Percentiles rank a stretch among this genome's conserved stretches.
These are phyloP conservation scores for Leccinum obscurum DNA, from an alignment of 768 basidiomycete species.

Conservation along the genomic window DNA sequence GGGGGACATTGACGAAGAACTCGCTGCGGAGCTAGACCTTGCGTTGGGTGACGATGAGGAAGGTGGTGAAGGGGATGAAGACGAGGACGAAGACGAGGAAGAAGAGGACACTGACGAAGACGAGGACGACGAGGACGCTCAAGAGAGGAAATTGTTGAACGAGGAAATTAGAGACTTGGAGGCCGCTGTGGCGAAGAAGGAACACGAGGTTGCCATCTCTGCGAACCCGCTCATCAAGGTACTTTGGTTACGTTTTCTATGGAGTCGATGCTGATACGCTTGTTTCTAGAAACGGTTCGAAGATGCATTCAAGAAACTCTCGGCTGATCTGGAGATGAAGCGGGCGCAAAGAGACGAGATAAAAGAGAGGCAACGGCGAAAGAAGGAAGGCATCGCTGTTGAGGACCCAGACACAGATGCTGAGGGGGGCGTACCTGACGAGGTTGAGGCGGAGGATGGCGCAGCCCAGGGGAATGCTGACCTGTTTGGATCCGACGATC, in stretches of 20 bases:
- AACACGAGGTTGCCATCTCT: constrained; percentile 76
- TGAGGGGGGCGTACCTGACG: constrained; percentile 40
- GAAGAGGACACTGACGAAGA: constrained; percentile 59
- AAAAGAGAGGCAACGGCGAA: constrained; percentile 69
- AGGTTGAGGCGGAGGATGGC: constrained; percentile 30
- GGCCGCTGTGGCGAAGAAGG: constrained; percentile 84
- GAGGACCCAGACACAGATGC: constrained; percentile 43
- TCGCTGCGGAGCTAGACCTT: constrained; percentile 84
- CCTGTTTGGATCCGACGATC: constrained; percentile 52
- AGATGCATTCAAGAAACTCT: constrained; percentile 86
- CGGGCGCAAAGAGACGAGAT: constrained; percentile 75
- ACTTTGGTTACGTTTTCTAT: not conserved
- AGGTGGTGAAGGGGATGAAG: constrained; percentile 65
- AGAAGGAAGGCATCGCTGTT: constrained; percentile 60
- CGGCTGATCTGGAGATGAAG: constrained; percentile 85
- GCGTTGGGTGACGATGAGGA: constrained; percentile 72
- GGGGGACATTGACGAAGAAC: constrained; percentile 84
- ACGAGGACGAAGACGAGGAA: constrained; percentile 56
- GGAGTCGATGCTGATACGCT: not conserved
- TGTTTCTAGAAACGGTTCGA: constrained; percentile 81
- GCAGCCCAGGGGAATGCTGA: constrained; percentile 28
- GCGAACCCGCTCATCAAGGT: constrained; percentile 88
- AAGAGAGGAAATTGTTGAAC: constrained; percentile 76
- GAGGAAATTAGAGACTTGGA: constrained; percentile 91
- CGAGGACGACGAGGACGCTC: constrained; percentile 78